A percentile compares a stretch with the other conserved stretches of the same genome.
phyloP scores from a whole-genome alignment of 108 stramenopile species.

The Nitzschia sp. region DNA sequence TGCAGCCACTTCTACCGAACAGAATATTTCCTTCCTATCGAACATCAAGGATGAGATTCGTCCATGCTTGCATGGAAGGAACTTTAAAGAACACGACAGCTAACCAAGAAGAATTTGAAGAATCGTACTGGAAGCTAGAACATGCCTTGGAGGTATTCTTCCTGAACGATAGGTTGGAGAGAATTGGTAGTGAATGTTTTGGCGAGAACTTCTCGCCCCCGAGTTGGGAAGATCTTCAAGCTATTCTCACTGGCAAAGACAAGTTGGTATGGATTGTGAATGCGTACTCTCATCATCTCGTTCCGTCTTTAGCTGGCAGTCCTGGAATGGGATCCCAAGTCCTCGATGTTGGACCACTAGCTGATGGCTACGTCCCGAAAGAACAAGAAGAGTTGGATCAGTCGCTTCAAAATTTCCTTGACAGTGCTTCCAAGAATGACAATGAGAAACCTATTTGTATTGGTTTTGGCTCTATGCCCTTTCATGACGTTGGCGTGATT shows the following conservation, averaged over 20 bases:
- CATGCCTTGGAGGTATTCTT: conserved; percentile 17
- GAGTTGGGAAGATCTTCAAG: conserved; percentile 8
- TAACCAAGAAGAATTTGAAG: not conserved
- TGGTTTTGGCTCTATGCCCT: conserved; percentile 39
- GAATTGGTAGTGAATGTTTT: not conserved
- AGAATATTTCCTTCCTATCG: conserved; percentile 15
- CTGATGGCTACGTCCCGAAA: conserved; percentile 22
- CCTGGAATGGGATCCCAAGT: conserved; percentile 16
- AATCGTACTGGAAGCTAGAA: conserved; percentile 26
- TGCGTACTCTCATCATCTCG: conserved; percentile 21
- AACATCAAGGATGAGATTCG: conserved; percentile 3
- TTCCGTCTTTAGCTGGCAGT: conserved; percentile 7
- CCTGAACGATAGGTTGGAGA: conserved; percentile 2
- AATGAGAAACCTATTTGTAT: conserved; percentile 31
- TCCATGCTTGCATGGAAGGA: conserved; percentile 10
- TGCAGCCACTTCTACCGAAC: conserved; percentile 28
- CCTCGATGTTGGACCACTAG: conserved; percentile 21
- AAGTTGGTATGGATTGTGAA: conserved; percentile 16
- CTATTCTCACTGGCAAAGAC: conserved; percentile 16
- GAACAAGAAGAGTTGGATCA: not conserved
- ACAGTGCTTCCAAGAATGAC: not conserved
- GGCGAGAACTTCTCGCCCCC: not conserved
- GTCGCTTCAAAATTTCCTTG: conserved; percentile 6
- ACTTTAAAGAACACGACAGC: not conserved
- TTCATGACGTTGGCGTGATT: not conserved